Base-by-base conservation (phyloP, 495 filamentous ascomycete genomes). In the Lophium mytilinum region DNA sequence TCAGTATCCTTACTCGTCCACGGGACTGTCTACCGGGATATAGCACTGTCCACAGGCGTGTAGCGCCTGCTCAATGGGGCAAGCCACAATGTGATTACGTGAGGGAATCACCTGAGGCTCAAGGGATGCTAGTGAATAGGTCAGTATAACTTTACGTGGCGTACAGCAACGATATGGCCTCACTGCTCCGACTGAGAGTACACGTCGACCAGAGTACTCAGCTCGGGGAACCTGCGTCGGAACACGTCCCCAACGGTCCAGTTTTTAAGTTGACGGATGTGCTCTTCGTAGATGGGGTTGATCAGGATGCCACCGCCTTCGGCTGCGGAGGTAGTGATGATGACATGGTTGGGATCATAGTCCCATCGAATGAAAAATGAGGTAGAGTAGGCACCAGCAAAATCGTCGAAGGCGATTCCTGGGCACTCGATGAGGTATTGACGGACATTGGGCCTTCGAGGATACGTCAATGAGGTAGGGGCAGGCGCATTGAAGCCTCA, bases 221-320 rank as follows among this genome's bases (percentile, higher is more conserved):
- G 53, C n/a, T 53, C 57, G 14, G 50, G 57, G 19, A 59, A 53
- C 50, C 34, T 39, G 15, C 56, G 36, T 15, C 57, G 14, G 35
- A 59, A 54, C 2, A 48, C 51, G 18, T 36, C 41, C 4, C 37
- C 41, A 8, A 59, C 57, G 4, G 50, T 48, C 57, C 57, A 59
- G 35, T 59, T 59, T 11, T 34, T 21, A 35, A 59, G 33, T 34
- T 59, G 57, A 4, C 51, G 18, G 8, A 59, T 49, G 49, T 59
- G 57, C 41, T 59, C 57, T 21, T 59, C 57, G 40, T 59, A 59
- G 5, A 59, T 54, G 8, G 57, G 57, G 39, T 59, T 59, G 10
- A 59, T 55, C 34, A 54, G 24, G 30, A 59, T 59, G 1, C 45
- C 50, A 7, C 51, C 51, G n/a, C n/a, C 39, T 11, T 53, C 45